Base-by-base conservation (phyloP, 805 yeast species). In the Pichia thaimueangensis region DNA sequence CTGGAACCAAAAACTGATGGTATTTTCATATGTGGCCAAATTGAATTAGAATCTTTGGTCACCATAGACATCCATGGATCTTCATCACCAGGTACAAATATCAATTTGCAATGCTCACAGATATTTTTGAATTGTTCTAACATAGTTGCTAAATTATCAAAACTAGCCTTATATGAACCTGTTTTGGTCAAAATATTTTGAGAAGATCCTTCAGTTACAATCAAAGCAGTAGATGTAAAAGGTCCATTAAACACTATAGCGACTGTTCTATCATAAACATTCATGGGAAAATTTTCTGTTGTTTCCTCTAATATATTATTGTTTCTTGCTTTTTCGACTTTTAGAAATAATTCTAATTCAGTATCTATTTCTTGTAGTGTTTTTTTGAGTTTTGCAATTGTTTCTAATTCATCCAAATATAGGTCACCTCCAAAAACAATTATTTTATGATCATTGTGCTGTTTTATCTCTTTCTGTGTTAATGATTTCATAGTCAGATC, bases 51-150 rank as follows among this genome's bases (percentile, higher is more conserved):
- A 4, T 91, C 88, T 38, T 81, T 69, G 1, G 84, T 72, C 37
- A 73, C 74, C 42, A 80, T 68, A 1, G 93, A 76, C 28, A 80
- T 80, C 97, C 97, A 93, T 0, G 96, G 96, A 62, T 93, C 99
- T 51, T 86, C 84, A 32, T 78, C 76, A 1, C 98, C 97, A 0
- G 97, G 97, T 1, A 91, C 67, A 45, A 93, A 75, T 1, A 87
- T 64, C 23, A 93, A 60, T 39, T 82, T 78, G 23, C 83, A 70
- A 6, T 64, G 56, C 7, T 64, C 56, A 12, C 78, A 64, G 6
- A 87, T 61, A 4, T 59, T 56, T 0, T 86, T 83, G 51, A 67
- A 84, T 37, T 72, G 68, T 9, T 80, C 73, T 16, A 93, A 55
- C 2, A 86, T 54, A 3, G 70, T 67, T 0, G 95, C 91, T 13